A percentile compares a stretch with the other conserved stretches of the same genome.
Evolutionary conservation across 257 asterid genomes (phyloP).

Genomic region (Ehretia macrophylla): DNA sequence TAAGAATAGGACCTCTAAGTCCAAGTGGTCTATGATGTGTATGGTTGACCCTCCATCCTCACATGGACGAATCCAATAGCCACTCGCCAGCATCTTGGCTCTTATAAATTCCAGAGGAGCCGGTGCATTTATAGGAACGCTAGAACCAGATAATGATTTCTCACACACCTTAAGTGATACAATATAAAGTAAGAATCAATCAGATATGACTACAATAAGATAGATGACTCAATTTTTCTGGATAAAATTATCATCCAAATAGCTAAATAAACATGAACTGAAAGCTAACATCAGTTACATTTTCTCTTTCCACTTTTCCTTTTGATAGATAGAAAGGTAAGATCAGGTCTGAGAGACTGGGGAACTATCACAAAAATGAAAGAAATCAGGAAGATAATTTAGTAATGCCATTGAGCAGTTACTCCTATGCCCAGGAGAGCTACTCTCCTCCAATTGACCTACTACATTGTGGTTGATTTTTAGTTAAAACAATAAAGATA

Average conservation of each 20-base stretch:
- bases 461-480: too few relatives aligned
- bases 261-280: neutral
- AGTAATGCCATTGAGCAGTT: neutral
- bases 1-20: constrained; percentile 30
- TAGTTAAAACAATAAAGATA: too few relatives aligned
- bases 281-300: neutral
- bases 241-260: neutral
- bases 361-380: neutral
- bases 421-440: too few relatives aligned
- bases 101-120: constrained; percentile 38
- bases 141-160: constrained; percentile 35
- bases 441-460: too few relatives aligned
- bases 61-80: constrained; percentile 34
- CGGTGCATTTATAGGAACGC: constrained; percentile 33
- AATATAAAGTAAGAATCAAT: neutral
- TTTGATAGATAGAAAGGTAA: neutral
- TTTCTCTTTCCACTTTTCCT: neutral
- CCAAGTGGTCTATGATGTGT: constrained; percentile 34
- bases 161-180: constrained; percentile 37
- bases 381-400: too few relatives aligned
- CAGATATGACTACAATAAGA: neutral
- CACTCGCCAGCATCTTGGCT: constrained; percentile 44
- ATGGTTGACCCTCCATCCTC: constrained; percentile 36
- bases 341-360: neutral
- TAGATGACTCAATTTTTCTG: neutral